Evolutionary conservation across 2,329 filamentous ascomycete genomes (phyloP), one percentile per base, ranked within the genome.

Genomic region (Neopestalotiopsis rosae): DNA sequence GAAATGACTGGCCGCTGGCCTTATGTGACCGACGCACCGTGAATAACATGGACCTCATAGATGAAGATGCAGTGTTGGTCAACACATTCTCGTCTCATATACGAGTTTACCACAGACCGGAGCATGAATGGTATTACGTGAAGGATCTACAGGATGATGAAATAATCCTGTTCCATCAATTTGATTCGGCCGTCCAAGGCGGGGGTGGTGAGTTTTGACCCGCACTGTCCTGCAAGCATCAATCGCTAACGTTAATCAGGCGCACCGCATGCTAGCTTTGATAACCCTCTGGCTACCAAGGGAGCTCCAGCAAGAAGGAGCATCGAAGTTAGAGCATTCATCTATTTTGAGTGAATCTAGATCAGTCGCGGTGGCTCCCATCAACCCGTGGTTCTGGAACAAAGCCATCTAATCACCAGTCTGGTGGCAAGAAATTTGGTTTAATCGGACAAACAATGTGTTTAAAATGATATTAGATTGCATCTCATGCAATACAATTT

Each of bases 1-100:
- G 57, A 3, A 59, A 59, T 59, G 57, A 59, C 57, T 59, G 57
- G 57, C 57, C 57, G 30, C 57, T 59, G 4, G 57, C 24, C 9
- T 24, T 59, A 10, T 59, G 57, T 4, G 57, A 59, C 57, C 13
- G 57, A 9, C 57, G 57, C 12, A 59, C 57, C 4, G 57, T 59
- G 30, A 28, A 59, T 6, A 24, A 59, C 57, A 5, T 9, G 20
- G 57, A 59, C 0, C 1, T 14, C 0, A 17, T 34, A 17, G 24
- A 17, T 17, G 17, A 59, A 34, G 57, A 59, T 24, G 10, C 30
- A 1, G 57, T 59, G 2, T 59, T 28, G 4, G 10, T 5, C 10
- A 10, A 59, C 30, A 59, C 20, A n/a, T 10, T 24, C 56, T 20
- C 20, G 1, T 17, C n/a, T 17, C n/a, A 59, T 24, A 24, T 24